Evolutionary conservation across 306 rosid genomes (phyloP), one percentile per base, ranked within the genome.

Genomic region (Dalbergia cultrata): DNA sequence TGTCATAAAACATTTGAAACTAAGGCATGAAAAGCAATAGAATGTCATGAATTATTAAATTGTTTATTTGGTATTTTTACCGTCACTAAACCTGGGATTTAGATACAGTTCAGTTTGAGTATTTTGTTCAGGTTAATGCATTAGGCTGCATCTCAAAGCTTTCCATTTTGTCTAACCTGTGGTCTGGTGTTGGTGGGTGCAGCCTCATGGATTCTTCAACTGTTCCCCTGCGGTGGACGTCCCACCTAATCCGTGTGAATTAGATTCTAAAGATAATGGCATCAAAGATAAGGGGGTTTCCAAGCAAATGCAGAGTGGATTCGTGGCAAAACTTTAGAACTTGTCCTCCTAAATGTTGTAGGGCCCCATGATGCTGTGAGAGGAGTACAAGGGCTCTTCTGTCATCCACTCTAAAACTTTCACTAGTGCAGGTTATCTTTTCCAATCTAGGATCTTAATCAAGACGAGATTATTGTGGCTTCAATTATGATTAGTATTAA

Each of bases 201-300:
- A 93, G 97, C 94, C 97, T 79, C 92, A 89, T 53, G 97, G 97
- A 33, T 93, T 93, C 92, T 91, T 91, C 91, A 90, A 93, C 66
- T 87, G 93, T 68, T 93, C 92, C 22, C 90, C 94, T 43, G 94
- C 94, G 0, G 85, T 88, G 31, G 97, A 88, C 44, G 97, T 88
- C 66, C 92, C 97, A 0, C 94, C 89, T 8, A 92, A 69, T 60
- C 16, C 90, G 7, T 89, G 90, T 77, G 95, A 88, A 70, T 65
- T 85, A 87, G 92, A 92, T 26, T 61, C 73, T 26, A 88, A 86
- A 76, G 87, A 83, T 8, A 44, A 66, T 41, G 83, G 77, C 12
- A 9, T 59, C 43, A 88, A 85, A 56, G 87, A 87, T 8, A 56
- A 31, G 13, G 87, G 31, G 26, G 37, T 52, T 44, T n/a, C 81